These are phyloP conservation scores for Aquilaria malaccensis DNA, from an alignment of 345 rosid genomes.

Conservation along the genomic window DNA sequence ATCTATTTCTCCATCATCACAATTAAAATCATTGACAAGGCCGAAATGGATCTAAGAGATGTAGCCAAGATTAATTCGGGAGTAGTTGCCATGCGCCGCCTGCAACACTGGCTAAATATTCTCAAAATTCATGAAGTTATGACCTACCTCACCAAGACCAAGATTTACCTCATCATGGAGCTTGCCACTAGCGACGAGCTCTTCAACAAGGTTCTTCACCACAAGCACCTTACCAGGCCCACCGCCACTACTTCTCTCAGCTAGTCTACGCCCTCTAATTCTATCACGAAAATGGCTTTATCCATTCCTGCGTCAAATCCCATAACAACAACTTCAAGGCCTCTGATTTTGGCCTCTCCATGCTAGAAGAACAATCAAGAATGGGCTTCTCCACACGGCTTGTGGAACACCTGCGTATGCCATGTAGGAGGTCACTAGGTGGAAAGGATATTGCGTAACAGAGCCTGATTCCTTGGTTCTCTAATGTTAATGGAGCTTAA, in stretches of 20 bases:
- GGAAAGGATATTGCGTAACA: conserved; percentile 51
- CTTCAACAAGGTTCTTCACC: conserved; percentile 34
- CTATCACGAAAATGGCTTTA: conserved; percentile 75
- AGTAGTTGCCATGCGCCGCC: conserved; percentile 75
- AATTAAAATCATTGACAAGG: conserved; percentile 26
- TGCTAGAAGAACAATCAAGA: conserved; percentile 48
- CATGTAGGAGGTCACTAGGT: conserved; percentile 61
- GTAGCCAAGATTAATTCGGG: conserved; percentile 61
- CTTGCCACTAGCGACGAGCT: conserved; percentile 77
- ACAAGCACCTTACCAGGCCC: conserved; percentile 39
- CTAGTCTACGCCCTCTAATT: conserved; percentile 65
- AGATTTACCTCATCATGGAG: conserved; percentile 78
- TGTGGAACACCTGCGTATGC: conserved; percentile 77
- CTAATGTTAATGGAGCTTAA: conserved; percentile 32
- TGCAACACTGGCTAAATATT: conserved; percentile 70
- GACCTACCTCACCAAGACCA: conserved; percentile 52
- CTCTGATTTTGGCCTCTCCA: conserved; percentile 74
- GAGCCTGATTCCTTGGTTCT: conserved; percentile 32
- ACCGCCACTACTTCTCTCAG: conserved; percentile 64
- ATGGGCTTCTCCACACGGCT: conserved; percentile 57
- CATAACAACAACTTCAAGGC: conserved; percentile 74
- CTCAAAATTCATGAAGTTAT: conserved; percentile 79
- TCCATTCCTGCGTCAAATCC: conserved; percentile 85
- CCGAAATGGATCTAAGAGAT: conserved; percentile 25
- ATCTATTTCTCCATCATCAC: conserved; percentile 40